These are phyloP conservation scores for Coprinopsis strossmayeri DNA, from an alignment of 768 basidiomycete genomes.

Conservation along the genomic window DNA sequence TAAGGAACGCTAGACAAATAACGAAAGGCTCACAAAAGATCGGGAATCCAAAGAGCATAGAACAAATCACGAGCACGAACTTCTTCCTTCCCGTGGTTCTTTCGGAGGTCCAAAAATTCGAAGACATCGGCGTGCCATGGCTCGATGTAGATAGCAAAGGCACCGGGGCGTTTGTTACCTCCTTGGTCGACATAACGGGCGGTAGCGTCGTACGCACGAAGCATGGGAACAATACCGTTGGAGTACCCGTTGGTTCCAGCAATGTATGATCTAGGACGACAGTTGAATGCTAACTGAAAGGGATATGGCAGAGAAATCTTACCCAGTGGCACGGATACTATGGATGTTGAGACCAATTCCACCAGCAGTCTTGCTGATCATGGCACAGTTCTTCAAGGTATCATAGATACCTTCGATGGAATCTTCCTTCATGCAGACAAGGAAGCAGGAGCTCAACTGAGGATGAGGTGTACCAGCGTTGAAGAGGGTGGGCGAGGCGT, in stretches of 20 bases:
- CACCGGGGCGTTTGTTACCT: conserved; percentile 98
- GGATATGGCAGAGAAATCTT: conserved; percentile 16
- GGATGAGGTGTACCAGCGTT: conserved; percentile 94
- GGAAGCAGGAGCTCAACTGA: conserved; percentile 96
- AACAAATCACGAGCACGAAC: conserved; percentile 93
- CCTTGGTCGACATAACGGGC: conserved; percentile 99
- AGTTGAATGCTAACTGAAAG: neutral
- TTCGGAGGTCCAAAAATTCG: conserved; percentile 94
- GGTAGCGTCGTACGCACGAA: conserved; percentile 95
- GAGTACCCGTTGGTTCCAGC: conserved; percentile 99
- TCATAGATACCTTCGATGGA: conserved; percentile 99
- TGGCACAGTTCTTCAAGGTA: conserved; percentile 94
- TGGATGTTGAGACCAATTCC: conserved; percentile 96
- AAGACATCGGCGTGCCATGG: conserved; percentile 99
- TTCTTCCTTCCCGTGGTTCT: conserved; percentile 99
- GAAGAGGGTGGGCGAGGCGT: conserved; percentile 96
- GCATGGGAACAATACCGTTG: conserved; percentile 99
- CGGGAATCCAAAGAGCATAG: conserved; percentile 97
- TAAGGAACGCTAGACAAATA: neutral
- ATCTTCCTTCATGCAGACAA: conserved; percentile 97
- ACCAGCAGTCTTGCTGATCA: conserved; percentile 99
- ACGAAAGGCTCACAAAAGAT: conserved; percentile 73
- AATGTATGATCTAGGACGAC: conserved; percentile 76
- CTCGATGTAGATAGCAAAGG: conserved; percentile 97
- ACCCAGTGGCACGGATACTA: conserved; percentile 95